These are phyloP conservation scores for Lactuca saligna DNA, from an alignment of 129 eudicot species.

Conservation along the genomic window DNA sequence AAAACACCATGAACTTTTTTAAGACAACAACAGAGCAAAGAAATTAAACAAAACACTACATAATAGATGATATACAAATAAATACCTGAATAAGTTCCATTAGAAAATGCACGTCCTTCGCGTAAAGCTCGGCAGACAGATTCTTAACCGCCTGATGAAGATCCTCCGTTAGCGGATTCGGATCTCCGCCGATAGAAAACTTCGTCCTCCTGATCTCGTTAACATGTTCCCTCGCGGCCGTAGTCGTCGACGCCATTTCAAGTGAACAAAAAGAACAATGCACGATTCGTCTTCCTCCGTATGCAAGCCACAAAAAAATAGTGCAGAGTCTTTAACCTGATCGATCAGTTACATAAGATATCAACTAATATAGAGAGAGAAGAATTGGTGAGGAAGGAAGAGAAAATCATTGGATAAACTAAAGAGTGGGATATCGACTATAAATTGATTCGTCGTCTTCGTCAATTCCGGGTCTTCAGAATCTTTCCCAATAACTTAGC, in stretches of 20 bases:
- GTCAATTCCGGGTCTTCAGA: slow-evolving; percentile 3
- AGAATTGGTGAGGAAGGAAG: slow-evolving; percentile 16
- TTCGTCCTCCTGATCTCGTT: slow-evolving; percentile 50
- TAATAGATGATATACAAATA: neutral
- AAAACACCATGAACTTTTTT: neutral
- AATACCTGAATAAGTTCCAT: slow-evolving; percentile 70
- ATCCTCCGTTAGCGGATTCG: slow-evolving; percentile 50
- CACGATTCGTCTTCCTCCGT: slow-evolving; percentile 8
- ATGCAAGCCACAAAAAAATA: neutral
- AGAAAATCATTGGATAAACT: slow-evolving; percentile 5
- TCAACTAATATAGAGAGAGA: neutral
- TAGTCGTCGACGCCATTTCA: slow-evolving; percentile 16
- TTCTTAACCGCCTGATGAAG: slow-evolving; percentile 65
- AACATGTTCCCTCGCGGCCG: slow-evolving; percentile 49
- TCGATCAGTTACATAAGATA: neutral
- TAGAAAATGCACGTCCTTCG: slow-evolving; percentile 62
- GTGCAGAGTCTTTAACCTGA: neutral
- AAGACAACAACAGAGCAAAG: neutral
- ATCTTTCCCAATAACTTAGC: slow-evolving; percentile 13
- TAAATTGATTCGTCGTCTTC: slow-evolving; percentile 6
- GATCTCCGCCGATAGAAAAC: slow-evolving; percentile 53
- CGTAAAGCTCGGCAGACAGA: slow-evolving; percentile 64
- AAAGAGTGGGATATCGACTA: slow-evolving; percentile 8
- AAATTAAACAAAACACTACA: neutral
- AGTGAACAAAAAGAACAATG: slow-evolving; percentile 9